Percentiles rank a stretch among this genome's conserved stretches.
These are phyloP conservation scores for Cicer arietinum DNA, from an alignment of 306 rosid genomes.

Conservation along the genomic window DNA sequence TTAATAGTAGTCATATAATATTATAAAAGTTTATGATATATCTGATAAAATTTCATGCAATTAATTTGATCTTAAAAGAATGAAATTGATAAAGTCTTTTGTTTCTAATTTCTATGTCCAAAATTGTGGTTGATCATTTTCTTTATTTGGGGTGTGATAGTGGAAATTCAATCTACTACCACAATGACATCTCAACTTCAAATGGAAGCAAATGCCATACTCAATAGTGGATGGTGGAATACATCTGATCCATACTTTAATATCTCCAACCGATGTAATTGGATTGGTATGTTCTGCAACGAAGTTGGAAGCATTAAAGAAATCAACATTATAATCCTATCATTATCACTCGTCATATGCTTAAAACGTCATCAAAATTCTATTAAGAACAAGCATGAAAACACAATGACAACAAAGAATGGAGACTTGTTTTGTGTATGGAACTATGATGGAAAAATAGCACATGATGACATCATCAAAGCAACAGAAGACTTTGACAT, in stretches of 20 bases:
- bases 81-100: not conserved
- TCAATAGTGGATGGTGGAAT: constrained; percentile 27
- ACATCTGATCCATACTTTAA: not conserved
- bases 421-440: constrained; percentile 27
- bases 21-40: no score
- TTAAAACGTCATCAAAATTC: not conserved
- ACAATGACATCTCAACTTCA: not conserved
- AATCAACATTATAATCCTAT: not conserved
- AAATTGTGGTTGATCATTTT: not conserved
- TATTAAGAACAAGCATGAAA: not conserved
- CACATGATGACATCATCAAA: constrained; percentile 9
- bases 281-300: not conserved
- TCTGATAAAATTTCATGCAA: no score
- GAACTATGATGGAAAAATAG: constrained; percentile 22
- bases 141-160: not conserved
- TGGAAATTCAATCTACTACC: not conserved
- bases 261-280: not conserved
- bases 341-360: not conserved
- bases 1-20: no score
- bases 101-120: not conserved
- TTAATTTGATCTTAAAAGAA: not conserved
- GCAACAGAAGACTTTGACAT: constrained; percentile 24
- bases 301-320: not conserved
- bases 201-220: constrained; percentile 18
- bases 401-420: not conserved